Base-by-base conservation (phyloP, 2,329 filamentous ascomycete species). In the Claviceps digitariae region DNA sequence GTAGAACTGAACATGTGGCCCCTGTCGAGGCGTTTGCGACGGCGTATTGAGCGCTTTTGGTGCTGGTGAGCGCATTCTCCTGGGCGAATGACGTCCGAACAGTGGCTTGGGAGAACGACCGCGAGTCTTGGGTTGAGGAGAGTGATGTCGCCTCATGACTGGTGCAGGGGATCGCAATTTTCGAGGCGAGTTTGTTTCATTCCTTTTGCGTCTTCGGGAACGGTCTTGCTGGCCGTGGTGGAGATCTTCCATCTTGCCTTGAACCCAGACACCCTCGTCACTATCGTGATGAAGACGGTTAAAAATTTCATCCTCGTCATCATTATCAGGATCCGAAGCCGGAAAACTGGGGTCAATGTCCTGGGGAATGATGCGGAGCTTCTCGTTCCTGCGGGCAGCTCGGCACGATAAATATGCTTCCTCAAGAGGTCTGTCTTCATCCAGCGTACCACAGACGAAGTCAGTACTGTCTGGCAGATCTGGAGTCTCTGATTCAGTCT, bases 321-420 rank as follows among this genome's bases (percentile, higher is more conserved):
- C 84, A 59, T 90, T 83, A 27, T 98, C 93, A 0, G 86, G 87
- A 60, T 97, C 93, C 0, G 90, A 95, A 0, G 90, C 90, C 0
- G 93, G 93, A 66, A 98, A 98, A 64, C 90, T 96, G 1, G 93
- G 93, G 64, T 98, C 93, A 56, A 96, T 95, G 61, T 97, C 93
- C 65, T 97, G 93, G n/a, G 93, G 91, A 31, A 91, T 88, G 31
- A 81, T 66, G 57, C 86, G 83, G 56, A 90, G 85, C 71, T 90
- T 95, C 59, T 85, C 83, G 48, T 84, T 84, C 61, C 90, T 85
- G 59, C 87, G 84, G 53, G 87, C 83, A 62, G 90, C 86, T 54
- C 94, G 77, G 61, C 86, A 89, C 2, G 87, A 87, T 53, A 95
- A 78, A 67, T 96, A 98, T 0, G 89, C 91, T 60, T 90, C 89